phyloP scores from a whole-genome alignment of 208 protist species.

The Acanthamoeba royreba region DNA sequence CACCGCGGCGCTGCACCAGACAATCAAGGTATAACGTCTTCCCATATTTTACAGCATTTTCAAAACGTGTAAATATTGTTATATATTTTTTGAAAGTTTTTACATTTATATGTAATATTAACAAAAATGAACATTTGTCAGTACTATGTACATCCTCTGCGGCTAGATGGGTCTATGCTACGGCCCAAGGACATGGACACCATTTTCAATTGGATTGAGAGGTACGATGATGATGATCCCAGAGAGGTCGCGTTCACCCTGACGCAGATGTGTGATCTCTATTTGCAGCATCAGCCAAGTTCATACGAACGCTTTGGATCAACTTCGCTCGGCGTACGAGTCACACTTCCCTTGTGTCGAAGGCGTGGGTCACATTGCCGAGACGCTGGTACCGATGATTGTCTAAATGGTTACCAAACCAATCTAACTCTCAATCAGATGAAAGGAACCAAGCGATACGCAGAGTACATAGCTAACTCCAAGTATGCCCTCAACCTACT shows the following conservation, averaged over 20 bases:
- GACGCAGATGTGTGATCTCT: neutral
- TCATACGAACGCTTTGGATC: neutral
- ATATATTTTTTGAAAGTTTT: neutral
- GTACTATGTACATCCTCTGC: neutral
- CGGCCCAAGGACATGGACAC: neutral
- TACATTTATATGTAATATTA: neutral
- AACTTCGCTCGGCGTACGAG: neutral
- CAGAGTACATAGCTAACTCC: neutral
- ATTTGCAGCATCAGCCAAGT: neutral
- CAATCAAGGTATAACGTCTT: neutral
- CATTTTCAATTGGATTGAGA: slow-evolving; percentile 17
- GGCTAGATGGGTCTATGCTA: neutral
- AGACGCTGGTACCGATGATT: neutral
- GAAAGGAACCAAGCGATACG: slow-evolving; percentile 9
- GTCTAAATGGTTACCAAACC: neutral
- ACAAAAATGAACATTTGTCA: neutral
- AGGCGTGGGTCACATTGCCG: neutral
- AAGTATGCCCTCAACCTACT: neutral
- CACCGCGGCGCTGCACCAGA: neutral
- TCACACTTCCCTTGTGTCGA: neutral
- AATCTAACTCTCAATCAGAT: neutral
- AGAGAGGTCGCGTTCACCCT: neutral
- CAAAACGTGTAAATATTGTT: neutral
- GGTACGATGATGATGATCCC: neutral
- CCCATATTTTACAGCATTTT: neutral